phyloP scores from a whole-genome alignment of 257 asterid species.

The Scutellaria barbata region DNA sequence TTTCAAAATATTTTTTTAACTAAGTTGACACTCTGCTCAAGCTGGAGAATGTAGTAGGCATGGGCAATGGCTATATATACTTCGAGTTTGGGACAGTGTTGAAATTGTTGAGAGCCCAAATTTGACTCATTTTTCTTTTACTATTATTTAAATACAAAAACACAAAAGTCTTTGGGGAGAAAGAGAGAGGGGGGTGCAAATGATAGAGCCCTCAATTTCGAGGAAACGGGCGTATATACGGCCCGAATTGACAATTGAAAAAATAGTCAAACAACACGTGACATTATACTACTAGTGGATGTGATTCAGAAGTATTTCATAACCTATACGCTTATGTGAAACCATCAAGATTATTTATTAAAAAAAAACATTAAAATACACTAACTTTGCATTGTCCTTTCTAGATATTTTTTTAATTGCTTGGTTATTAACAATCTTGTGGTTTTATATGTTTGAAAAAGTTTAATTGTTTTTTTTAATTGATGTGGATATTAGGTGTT shows the following conservation, averaged over 20 bases:
- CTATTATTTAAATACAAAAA: not conserved
- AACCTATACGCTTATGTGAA: not conserved
- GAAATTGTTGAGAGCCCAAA: not conserved
- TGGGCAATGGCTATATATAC: constrained; percentile 9
- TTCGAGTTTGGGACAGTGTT: not conserved
- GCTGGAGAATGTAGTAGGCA: not conserved
- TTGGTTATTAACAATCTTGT: not conserved
- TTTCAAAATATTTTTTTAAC: not conserved
- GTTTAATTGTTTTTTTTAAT: no score
- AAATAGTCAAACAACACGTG: constrained; percentile 32
- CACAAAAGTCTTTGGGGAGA: not conserved
- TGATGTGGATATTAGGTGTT: no score
- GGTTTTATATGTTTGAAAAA: not conserved
- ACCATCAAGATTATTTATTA: no score
- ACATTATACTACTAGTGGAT: not conserved
- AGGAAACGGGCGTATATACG: not conserved
- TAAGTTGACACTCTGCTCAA: constrained; percentile 11
- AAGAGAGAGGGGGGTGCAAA: not conserved
- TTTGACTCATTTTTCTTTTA: not conserved
- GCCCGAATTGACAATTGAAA: not conserved
- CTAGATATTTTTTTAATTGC: not conserved
- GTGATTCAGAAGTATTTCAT: not conserved
- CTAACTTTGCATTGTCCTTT: not conserved
- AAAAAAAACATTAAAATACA: not conserved
- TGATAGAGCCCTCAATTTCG: not conserved